A percentile compares a stretch with the other conserved stretches of the same genome.
Conservation (phyloP, 2,329 filamentous ascomycete species). For the Gliomastix tumulicola region DNA sequence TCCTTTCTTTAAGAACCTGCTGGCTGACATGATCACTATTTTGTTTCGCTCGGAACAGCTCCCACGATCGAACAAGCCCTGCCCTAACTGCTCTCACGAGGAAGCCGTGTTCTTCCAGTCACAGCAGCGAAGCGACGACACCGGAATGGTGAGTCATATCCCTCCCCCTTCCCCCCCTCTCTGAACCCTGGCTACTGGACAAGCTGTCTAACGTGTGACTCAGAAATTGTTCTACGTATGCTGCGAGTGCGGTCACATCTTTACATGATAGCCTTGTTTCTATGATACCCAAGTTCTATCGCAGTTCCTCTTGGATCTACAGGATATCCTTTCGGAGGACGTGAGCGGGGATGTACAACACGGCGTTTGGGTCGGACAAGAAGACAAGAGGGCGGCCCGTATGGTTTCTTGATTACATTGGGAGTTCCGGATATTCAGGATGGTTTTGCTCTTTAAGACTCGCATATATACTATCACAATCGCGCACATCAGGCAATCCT, state of each 20-base stretch:
- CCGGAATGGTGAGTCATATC: constrained; percentile 76
- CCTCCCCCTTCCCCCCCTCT: constrained; percentile 1
- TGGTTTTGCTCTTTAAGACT: no score
- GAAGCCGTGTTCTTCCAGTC: constrained; percentile 99
- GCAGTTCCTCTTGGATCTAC: no score
- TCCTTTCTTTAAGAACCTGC: constrained; percentile 16
- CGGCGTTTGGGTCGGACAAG: no score
- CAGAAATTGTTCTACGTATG: constrained; percentile 94
- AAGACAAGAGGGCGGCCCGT: no score
- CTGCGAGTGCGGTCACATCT: constrained; percentile 88
- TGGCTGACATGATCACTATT: constrained; percentile 37
- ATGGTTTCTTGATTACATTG: no score
- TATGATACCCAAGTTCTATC: no score
- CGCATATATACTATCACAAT: no score
- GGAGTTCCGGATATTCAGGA: no score
- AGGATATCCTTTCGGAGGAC: no score
- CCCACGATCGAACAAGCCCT: constrained; percentile 79
- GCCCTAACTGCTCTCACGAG: constrained; percentile 75
- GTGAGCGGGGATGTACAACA: no score
- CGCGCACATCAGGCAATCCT: no score
- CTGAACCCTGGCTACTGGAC: not conserved
- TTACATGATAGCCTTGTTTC: constrained; percentile 1
- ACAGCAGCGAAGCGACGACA: constrained; percentile 92
- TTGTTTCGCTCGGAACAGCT: constrained; percentile 55
- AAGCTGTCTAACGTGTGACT: constrained; percentile 8